phyloP scores from a whole-genome alignment of 2,329 filamentous ascomycete genomes.

The Fonsecaea pedrosoi region DNA sequence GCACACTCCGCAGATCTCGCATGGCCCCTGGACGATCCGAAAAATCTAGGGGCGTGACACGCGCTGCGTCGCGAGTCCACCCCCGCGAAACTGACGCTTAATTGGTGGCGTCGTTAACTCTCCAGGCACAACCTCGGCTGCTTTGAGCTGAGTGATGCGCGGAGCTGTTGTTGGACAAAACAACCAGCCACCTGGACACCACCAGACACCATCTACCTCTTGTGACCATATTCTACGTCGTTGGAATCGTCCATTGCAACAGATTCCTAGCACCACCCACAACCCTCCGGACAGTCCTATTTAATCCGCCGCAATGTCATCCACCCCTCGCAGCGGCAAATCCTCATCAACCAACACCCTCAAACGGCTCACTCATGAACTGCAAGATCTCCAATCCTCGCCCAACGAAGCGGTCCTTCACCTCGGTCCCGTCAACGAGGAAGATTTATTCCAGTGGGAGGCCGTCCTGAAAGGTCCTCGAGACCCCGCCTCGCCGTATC shows the following conservation, averaged over 20 bases:
- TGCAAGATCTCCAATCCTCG: conserved; percentile 63
- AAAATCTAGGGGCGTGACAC: neutral
- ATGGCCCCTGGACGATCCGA: conserved; percentile 4
- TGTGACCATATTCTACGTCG: neutral
- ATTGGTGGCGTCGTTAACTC: neutral
- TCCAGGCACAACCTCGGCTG: conserved; percentile 21
- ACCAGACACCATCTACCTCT: conserved; percentile 1
- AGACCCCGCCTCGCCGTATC: conserved; percentile 34
- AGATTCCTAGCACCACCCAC: neutral
- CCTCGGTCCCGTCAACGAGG: conserved; percentile 63
- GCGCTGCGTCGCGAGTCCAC: neutral
- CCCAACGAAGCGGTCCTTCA: conserved; percentile 64
- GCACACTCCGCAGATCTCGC: neutral
- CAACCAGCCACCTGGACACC: neutral
- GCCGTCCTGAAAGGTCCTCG: conserved; percentile 66
- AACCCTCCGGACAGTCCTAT: neutral
- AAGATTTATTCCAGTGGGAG: conserved; percentile 65
- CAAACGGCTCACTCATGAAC: conserved; percentile 68
- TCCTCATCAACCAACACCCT: conserved; percentile 46
- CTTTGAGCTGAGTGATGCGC: neutral
- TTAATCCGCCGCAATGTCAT: conserved; percentile 5
- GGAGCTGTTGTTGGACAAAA: conserved; percentile 8
- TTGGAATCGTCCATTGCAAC: neutral
- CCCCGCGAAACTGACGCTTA: neutral
- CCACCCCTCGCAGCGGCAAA: conserved; percentile 22